Evolutionary conservation across 768 basidiomycete genomes (phyloP).

Genomic region (Gyrodon lividus): DNA sequence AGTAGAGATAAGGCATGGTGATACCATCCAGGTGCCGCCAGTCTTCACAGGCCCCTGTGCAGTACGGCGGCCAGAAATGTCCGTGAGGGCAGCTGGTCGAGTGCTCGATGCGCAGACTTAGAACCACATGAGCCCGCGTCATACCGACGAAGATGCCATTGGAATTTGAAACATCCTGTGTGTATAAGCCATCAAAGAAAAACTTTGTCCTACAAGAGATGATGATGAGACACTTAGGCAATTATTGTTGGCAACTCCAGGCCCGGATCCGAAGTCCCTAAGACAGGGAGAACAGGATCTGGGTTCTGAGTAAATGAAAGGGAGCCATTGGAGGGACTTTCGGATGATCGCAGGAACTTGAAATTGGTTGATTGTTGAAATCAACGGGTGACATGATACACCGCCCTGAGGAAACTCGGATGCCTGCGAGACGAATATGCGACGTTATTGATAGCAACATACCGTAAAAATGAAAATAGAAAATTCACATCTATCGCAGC

Average conservation of each 20-base stretch:
- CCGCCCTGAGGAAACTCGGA: too few species aligned
- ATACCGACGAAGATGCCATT: neutral
- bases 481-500: too few species aligned
- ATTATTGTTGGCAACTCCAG: neutral
- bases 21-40: neutral
- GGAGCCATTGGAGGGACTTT: neutral
- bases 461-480: too few species aligned
- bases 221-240: too few species aligned
- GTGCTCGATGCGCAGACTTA: conserved; percentile 1
- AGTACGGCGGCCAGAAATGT: conserved; percentile 13
- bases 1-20: conserved; percentile 4
- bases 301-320: neutral
- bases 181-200: too few species aligned
- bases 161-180: neutral
- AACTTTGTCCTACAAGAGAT: too few species aligned
- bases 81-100: conserved; percentile 7
- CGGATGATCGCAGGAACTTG: neutral
- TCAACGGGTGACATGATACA: too few species aligned
- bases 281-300: neutral
- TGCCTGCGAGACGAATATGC: too few species aligned
- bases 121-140: neutral
- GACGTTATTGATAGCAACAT: too few species aligned
- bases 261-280: neutral
- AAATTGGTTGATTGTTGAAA: too few species aligned
- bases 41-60: conserved; percentile 6